Conservation (phyloP, 1,284 basidiomycete genomes). For the Phellinidium pouzarii region DNA sequence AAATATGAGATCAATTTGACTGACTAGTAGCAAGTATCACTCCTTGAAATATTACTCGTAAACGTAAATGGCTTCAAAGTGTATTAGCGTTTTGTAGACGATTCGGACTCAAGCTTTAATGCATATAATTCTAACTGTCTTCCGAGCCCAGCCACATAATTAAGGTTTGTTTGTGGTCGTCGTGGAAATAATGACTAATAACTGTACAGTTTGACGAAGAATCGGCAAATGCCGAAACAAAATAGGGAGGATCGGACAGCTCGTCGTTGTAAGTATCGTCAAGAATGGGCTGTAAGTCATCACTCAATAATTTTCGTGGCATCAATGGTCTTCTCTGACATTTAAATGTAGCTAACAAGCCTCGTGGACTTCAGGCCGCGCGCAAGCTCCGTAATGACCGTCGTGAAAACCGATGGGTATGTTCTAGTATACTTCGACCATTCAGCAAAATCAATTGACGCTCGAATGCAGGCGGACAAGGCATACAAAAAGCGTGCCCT, state of each 20-base stretch:
- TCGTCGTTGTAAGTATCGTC: slow-evolving; percentile 31
- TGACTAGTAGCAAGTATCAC: too few relatives aligned
- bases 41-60: too few relatives aligned
- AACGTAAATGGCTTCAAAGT: too few relatives aligned
- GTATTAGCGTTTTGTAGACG: too few relatives aligned
- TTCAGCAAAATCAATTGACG: slow-evolving; percentile 4
- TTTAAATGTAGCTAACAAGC: slow-evolving; percentile 76
- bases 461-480: slow-evolving; percentile 79
- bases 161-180: too few relatives aligned
- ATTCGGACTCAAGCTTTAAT: too few relatives aligned
- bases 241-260: background rate
- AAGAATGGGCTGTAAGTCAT: slow-evolving; percentile 81
- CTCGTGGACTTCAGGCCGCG: slow-evolving; percentile 98
- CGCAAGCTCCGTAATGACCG: slow-evolving; percentile 96
- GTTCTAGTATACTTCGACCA: slow-evolving; percentile 26
- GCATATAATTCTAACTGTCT: too few relatives aligned
- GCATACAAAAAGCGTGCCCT: slow-evolving; percentile 99
- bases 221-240: background rate
- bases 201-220: background rate
- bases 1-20: too few relatives aligned
- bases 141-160: too few relatives aligned
- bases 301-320: slow-evolving; percentile 22
- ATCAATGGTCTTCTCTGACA: slow-evolving; percentile 21
- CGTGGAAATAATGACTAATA: background rate
- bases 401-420: slow-evolving; percentile 94